Evolutionary conservation across 345 rosid species (phyloP).

Genomic region (Arabis hirsuta): DNA sequence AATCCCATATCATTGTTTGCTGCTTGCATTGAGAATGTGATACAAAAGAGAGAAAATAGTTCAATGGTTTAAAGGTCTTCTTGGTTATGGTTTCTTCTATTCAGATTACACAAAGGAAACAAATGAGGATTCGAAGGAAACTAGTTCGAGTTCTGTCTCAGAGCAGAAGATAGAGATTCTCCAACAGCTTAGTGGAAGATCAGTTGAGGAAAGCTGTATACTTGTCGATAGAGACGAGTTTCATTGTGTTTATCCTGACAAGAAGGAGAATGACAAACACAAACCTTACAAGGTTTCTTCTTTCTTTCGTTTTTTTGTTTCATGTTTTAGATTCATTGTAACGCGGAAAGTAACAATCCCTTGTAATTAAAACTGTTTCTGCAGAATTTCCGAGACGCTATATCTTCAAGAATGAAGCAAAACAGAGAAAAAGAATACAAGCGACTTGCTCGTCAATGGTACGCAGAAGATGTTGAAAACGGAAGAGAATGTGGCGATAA

Average conservation of each 20-base stretch:
- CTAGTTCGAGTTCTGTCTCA: constrained; percentile 33
- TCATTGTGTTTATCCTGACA: constrained; percentile 41
- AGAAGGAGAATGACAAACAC: constrained; percentile 45
- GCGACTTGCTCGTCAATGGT: constrained; percentile 56
- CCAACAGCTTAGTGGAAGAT: constrained; percentile 39
- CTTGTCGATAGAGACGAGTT: constrained; percentile 59
- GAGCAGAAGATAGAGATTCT: constrained; percentile 40
- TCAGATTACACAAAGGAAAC: constrained; percentile 42
- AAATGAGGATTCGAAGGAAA: constrained; percentile 29
- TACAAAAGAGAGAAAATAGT: neutral
- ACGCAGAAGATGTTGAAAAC: constrained; percentile 35
- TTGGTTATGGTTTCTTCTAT: constrained; percentile 23
- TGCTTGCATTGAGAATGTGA: constrained; percentile 14
- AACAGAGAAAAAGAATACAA: constrained; percentile 67
- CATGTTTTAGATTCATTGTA: constrained; percentile 13
- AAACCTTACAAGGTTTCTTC: constrained; percentile 63
- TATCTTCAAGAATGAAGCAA: constrained; percentile 63
- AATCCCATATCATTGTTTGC: neutral
- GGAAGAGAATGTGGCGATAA: constrained; percentile 27
- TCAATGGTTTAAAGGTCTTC: constrained; percentile 7
- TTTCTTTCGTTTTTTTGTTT: constrained; percentile 16
- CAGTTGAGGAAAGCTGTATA: constrained; percentile 72
- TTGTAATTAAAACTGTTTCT: neutral
- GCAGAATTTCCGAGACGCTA: constrained; percentile 58
- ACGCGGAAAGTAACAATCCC: neutral